Percentiles rank a stretch among this genome's conserved stretches.
These are phyloP conservation scores for Simplicillium aogashimaense DNA, from an alignment of 2,329 filamentous ascomycete species.

Conservation along the genomic window DNA sequence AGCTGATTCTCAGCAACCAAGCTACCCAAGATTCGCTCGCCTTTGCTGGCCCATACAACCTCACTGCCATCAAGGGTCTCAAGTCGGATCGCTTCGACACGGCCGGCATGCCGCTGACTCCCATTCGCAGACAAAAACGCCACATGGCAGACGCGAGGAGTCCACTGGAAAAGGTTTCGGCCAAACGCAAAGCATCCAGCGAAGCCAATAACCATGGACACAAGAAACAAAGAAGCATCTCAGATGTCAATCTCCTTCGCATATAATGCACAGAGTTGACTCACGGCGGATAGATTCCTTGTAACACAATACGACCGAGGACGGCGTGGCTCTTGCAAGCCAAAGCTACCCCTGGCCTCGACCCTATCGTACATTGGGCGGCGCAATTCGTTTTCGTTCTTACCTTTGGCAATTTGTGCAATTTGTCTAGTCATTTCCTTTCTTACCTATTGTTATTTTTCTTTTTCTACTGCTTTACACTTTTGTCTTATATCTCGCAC, in stretches of 20 bases:
- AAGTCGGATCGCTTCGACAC: constrained; percentile 57
- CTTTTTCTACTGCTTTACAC: background rate
- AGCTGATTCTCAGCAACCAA: constrained; percentile 49
- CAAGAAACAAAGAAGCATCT: constrained; percentile 50
- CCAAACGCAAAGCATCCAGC: constrained; percentile 46
- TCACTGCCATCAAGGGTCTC: constrained; percentile 51
- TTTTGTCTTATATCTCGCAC: background rate
- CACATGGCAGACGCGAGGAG: constrained; percentile 35
- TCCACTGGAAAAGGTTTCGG: constrained; percentile 35
- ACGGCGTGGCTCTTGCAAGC: constrained; percentile 26
- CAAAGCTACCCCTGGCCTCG: constrained; percentile 33
- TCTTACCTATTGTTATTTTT: constrained; percentile 3
- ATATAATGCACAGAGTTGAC: constrained; percentile 22
- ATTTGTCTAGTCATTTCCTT: too few relatives aligned
- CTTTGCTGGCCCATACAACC: constrained; percentile 49
- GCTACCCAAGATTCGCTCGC: constrained; percentile 53
- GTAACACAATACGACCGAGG: constrained; percentile 30
- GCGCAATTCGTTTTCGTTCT: too few relatives aligned
- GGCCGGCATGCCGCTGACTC: constrained; percentile 59
- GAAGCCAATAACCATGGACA: constrained; percentile 30
- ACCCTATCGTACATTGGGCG: constrained; percentile 7
- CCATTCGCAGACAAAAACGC: constrained; percentile 49
- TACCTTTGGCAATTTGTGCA: too few relatives aligned
- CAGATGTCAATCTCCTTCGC: constrained; percentile 40
- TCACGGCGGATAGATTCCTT: constrained; percentile 5